Conservation (phyloP, 768 basidiomycete genomes). For the Suillus discolor region DNA sequence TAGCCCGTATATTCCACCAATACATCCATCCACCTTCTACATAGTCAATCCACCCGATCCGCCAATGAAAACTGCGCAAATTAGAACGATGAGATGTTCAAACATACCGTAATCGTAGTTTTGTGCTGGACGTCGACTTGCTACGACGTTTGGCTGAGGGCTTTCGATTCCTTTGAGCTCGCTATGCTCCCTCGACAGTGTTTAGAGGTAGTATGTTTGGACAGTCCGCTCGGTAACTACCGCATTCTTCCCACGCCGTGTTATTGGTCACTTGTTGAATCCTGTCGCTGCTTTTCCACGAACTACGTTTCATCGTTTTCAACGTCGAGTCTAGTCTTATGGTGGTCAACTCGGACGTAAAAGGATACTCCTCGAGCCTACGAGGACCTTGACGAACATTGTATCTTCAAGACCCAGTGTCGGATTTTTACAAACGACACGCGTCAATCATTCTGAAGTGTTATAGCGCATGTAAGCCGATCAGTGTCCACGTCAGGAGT, state of each 20-base stretch:
- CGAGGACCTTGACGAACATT: not conserved
- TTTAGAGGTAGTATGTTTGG: slow-evolving; percentile 9
- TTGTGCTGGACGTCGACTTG: slow-evolving; percentile 41
- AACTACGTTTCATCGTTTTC: not conserved
- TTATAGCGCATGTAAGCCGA: not conserved
- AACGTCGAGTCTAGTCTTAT: not conserved
- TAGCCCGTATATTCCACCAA: slow-evolving; percentile 30
- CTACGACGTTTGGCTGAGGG: slow-evolving; percentile 41
- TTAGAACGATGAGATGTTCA: not conserved
- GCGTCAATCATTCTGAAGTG: not conserved
- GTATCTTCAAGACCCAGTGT: not conserved
- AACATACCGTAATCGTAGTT: slow-evolving; percentile 44
- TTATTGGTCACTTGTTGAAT: not conserved
- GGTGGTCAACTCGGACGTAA: not conserved
- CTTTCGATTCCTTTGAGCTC: slow-evolving; percentile 27
- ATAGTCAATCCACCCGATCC: slow-evolving; percentile 28
- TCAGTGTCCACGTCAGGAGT: not conserved
- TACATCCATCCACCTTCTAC: slow-evolving; percentile 39
- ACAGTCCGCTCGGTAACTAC: slow-evolving; percentile 27
- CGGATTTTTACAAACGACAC: not conserved
- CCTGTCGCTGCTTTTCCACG: too few relatives aligned
- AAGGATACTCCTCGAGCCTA: not conserved
- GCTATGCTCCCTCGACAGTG: slow-evolving; percentile 11
- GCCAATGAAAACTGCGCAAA: slow-evolving; percentile 14
- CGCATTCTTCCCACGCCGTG: slow-evolving; percentile 24